A percentile compares a stretch with the other conserved stretches of the same genome.
Evolutionary conservation across 441 rosid species (phyloP).

Genomic region (Monsonia emarginata): DNA sequence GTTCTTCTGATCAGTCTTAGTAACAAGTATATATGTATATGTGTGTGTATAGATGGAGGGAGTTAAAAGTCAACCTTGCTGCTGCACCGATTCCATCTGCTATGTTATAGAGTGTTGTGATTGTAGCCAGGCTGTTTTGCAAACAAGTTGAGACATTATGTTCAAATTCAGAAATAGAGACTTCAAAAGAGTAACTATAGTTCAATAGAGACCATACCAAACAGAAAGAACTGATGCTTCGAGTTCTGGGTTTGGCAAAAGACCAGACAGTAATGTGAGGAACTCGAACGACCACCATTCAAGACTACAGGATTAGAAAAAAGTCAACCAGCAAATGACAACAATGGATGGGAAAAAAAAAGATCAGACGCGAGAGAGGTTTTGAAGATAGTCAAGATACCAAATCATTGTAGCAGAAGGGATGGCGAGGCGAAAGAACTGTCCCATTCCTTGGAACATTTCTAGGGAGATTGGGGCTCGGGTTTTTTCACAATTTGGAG

Average conservation of each 20-base stretch:
- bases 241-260: constrained; percentile 68
- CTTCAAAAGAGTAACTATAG: background rate
- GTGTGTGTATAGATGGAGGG: background rate
- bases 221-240: constrained; percentile 70
- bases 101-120: constrained; percentile 36
- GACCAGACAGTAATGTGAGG: constrained; percentile 55
- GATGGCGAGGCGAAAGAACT: constrained; percentile 59
- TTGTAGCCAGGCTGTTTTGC: constrained; percentile 37
- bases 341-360: background rate
- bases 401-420: constrained; percentile 83
- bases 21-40: background rate
- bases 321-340: background rate
- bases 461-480: constrained; percentile 38
- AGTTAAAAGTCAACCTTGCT: constrained; percentile 30
- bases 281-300: constrained; percentile 80
- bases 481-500: constrained; percentile 40
- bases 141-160: background rate
- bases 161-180: background rate
- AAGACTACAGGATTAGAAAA: constrained; percentile 34
- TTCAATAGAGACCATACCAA: constrained; percentile 36
- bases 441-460: constrained; percentile 40
- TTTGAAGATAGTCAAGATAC: constrained; percentile 24
- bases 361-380: background rate
- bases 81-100: constrained; percentile 52
- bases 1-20: background rate